Base-by-base conservation (phyloP, 2,329 filamentous ascomycete genomes). In the Ophiostoma novo-ulmi region DNA sequence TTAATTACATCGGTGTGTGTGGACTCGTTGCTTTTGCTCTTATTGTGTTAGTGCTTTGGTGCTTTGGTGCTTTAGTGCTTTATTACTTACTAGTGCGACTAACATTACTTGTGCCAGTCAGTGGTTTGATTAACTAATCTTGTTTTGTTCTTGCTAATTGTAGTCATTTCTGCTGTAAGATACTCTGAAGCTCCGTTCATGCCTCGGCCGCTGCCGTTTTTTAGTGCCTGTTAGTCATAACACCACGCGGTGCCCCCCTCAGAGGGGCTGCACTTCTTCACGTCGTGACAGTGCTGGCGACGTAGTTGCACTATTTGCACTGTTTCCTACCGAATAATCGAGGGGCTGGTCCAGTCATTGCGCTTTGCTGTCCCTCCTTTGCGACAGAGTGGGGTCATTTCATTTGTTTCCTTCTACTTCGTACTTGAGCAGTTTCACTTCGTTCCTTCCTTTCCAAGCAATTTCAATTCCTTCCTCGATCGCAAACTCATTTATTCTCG, bases 81-180 rank as follows among this genome's bases (percentile, higher is more conserved):
- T 31, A 31, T 31, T 31, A 31, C 2, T 31, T 31, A 31, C 31
- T 31, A 31, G 31, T 31, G 31, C 31, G 31, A 31, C 31, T 3
- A 31, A 31, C 31, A 31, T 31, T 31, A 31, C 31, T 31, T 31
- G 31, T 35, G 55, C 26, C 17, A 31, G 55, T 61, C 55, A 20
- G 58, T 38, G 31, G 20, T 65, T 65, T 65, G 63, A 65, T 65
- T 41, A 65, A 65, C 63, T 65, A 38, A 65, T 65, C 63, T 65
- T 65, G 63, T 64, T 64, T 38, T 10, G 8, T 22, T 22, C 52
- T 22, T 58, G 52, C 22, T 58, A 44, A 44, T 58, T 6, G 35
- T 20, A 8, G n/a, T 36, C 13, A 17, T 64, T 20, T 20, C 17
- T 20, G 38, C 11, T 20, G 7, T 26, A 58, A 2, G 14, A 58